Evolutionary conservation across 2,329 filamentous ascomycete species (phyloP).

Genomic region (Ceratocystis cacaofunesta): DNA sequence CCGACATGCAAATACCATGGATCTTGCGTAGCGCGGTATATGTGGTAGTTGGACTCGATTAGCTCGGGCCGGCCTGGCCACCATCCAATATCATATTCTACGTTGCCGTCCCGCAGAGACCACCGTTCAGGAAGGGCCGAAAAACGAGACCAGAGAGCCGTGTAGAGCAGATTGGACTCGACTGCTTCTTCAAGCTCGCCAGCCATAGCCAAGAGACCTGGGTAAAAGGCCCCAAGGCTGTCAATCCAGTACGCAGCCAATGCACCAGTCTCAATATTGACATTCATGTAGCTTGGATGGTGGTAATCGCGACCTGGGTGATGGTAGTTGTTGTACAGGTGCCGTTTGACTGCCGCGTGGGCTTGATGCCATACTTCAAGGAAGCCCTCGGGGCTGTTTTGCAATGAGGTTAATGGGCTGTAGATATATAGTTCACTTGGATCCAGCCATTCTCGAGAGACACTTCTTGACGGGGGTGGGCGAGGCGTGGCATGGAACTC

Average conservation of each 20-base stretch:
- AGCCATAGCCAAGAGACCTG: slow-evolving; percentile 69
- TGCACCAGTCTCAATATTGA: slow-evolving; percentile 75
- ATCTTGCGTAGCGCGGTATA: slow-evolving; percentile 87
- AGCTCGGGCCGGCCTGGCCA: slow-evolving; percentile 95
- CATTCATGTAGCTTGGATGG: slow-evolving; percentile 86
- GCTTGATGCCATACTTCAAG: slow-evolving; percentile 71
- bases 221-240: slow-evolving; percentile 88
- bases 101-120: slow-evolving; percentile 69
- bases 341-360: slow-evolving; percentile 73
- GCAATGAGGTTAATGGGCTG: slow-evolving; percentile 43
- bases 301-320: slow-evolving; percentile 34
- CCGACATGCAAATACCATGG: slow-evolving; percentile 94
- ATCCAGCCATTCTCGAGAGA: slow-evolving; percentile 36
- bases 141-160: slow-evolving; percentile 87
- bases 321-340: slow-evolving; percentile 57
- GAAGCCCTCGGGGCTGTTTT: slow-evolving; percentile 64
- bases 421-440: slow-evolving; percentile 43
- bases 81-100: slow-evolving; percentile 80
- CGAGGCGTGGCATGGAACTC: slow-evolving; percentile 19
- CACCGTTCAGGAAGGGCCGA: slow-evolving; percentile 88
- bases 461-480: slow-evolving; percentile 29
- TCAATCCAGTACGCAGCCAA: slow-evolving; percentile 89
- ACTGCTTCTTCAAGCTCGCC: slow-evolving; percentile 86
- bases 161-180: slow-evolving; percentile 77
- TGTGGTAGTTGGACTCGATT: slow-evolving; percentile 88